phyloP scores from a whole-genome alignment of 2,329 filamentous ascomycete genomes.

The Fusarium sp. region DNA sequence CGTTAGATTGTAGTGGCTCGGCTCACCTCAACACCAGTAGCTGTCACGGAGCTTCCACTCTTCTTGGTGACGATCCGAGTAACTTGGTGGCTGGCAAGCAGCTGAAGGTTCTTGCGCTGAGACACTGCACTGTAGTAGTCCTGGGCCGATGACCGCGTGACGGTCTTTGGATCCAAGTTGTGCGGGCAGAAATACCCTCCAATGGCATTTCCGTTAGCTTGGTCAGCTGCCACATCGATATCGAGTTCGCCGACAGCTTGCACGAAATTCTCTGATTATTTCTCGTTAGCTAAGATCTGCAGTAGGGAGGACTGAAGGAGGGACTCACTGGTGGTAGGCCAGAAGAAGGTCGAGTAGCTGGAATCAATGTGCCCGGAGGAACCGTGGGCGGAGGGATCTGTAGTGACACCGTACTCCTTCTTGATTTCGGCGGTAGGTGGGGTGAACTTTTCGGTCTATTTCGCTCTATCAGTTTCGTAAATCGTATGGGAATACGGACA shows the following conservation, averaged over 20 bases:
- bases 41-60: conserved; percentile 4
- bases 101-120: conserved; percentile 34
- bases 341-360: conserved; percentile 43
- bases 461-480: background rate
- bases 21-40: conserved; percentile 39
- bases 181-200: conserved; percentile 43
- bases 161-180: conserved; percentile 31
- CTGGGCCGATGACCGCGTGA: conserved; percentile 35
- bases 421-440: conserved; percentile 22
- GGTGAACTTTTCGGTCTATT: conserved; percentile 39
- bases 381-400: conserved; percentile 31
- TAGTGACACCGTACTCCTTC: conserved; percentile 35
- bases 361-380: conserved; percentile 34
- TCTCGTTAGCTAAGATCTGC: background rate
- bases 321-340: conserved; percentile 43
- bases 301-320: background rate
- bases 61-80: conserved; percentile 39
- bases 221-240: conserved; percentile 29
- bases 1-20: no score
- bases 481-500: background rate
- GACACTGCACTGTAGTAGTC: conserved; percentile 34
- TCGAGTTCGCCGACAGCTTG: conserved; percentile 28
- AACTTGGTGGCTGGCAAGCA: conserved; percentile 32
- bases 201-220: conserved; percentile 37
- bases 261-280: conserved; percentile 27